A percentile compares a stretch with the other conserved stretches of the same genome.
phyloP scores from a whole-genome alignment of 2,329 filamentous ascomycete genomes.

The Trichoderma citrinoviride region DNA sequence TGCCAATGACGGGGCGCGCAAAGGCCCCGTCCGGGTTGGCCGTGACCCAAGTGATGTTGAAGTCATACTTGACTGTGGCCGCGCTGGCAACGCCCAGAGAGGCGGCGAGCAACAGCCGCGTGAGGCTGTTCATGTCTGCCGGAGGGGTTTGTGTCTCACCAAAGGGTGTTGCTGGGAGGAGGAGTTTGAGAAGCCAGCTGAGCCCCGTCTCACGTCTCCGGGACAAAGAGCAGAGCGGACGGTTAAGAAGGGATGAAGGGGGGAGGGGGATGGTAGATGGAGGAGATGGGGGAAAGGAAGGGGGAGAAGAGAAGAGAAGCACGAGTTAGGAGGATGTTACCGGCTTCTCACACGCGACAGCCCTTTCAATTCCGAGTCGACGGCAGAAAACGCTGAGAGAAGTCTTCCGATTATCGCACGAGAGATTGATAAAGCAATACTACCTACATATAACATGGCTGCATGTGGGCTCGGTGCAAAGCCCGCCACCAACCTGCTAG shows the following conservation, averaged over 20 bases:
- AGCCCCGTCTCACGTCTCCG: background rate
- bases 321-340: background rate
- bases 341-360: background rate
- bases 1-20: conserved; percentile 66
- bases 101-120: conserved; percentile 22
- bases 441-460: no score
- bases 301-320: background rate
- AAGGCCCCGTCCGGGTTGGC: conserved; percentile 68
- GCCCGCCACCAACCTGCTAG: background rate
- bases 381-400: background rate
- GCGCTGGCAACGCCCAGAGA: conserved; percentile 28
- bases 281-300: background rate
- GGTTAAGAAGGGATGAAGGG: background rate
- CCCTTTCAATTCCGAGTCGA: background rate
- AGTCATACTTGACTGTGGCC: conserved; percentile 57
- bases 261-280: background rate
- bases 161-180: background rate
- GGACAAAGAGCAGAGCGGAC: background rate
- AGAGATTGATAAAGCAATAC: conserved; percentile 17
- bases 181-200: background rate
- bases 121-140: conserved; percentile 24
- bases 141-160: background rate
- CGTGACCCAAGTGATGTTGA: conserved; percentile 68
- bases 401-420: conserved; percentile 18
- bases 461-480: background rate